Conservation (phyloP, 2,329 filamentous ascomycete genomes). For the Exophiala oligosperma region DNA sequence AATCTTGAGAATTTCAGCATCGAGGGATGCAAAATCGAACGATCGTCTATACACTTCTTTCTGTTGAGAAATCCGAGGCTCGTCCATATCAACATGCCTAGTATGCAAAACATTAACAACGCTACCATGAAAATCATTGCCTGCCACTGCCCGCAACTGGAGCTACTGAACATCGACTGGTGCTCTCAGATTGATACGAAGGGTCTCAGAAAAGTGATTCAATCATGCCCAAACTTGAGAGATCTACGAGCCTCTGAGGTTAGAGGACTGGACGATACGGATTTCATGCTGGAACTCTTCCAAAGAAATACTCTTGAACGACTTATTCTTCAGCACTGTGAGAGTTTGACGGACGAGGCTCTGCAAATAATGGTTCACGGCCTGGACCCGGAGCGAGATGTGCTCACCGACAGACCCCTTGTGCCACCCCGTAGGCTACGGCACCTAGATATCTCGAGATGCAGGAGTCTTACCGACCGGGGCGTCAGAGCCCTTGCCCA, state of each 20-base stretch:
- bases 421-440: constrained; percentile 77
- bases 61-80: constrained; percentile 76
- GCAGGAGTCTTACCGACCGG: constrained; percentile 68
- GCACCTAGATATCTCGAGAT: constrained; percentile 83
- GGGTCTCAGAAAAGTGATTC: constrained; percentile 71
- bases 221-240: constrained; percentile 69
- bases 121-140: constrained; percentile 83
- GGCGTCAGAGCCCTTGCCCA: constrained; percentile 72
- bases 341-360: constrained; percentile 72
- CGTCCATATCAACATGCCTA: constrained; percentile 82
- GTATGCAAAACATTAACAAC: constrained; percentile 76
- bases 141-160: constrained; percentile 75
- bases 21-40: constrained; percentile 85
- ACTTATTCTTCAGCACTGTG: constrained; percentile 78
- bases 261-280: constrained; percentile 71
- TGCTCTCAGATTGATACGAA: constrained; percentile 80
- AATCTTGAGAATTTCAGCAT: constrained; percentile 87
- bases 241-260: constrained; percentile 84
- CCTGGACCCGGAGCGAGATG: constrained; percentile 72
- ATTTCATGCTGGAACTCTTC: constrained; percentile 74
- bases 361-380: constrained; percentile 76
- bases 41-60: constrained; percentile 73
- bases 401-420: constrained; percentile 72
- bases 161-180: constrained; percentile 88
- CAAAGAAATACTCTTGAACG: constrained; percentile 77